Evolutionary conservation across 805 yeast genomes (phyloP), one percentile per base, ranked within the genome.

Genomic region (Yamadazyma sp.): DNA sequence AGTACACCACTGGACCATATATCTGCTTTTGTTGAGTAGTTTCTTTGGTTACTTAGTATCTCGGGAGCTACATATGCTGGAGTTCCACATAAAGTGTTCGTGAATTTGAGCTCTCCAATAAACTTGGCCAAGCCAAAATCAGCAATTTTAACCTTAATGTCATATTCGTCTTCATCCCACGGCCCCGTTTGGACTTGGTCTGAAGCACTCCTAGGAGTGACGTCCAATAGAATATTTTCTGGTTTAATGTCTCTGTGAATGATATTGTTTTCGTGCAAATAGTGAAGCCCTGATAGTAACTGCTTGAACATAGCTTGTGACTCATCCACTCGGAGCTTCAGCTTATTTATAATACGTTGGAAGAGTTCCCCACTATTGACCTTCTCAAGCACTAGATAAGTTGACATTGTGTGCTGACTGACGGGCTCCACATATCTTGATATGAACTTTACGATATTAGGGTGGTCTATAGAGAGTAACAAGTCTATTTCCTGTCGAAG

Each of bases 41-140:
- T 68, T 21, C 82, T 57, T 8, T 73, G 68, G 57, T 80, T 78
- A 11, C 57, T 67, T 19, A 77, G 50, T 5, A 85, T 83, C 52
- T 85, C 95, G 0, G 95, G 95, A 0, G 93, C 93, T 13, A 85
- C 93, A 53, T 85, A 85, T 0, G 91, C 88, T 0, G 95, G 95
- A 0, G 95, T 85, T 2, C 95, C 95, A 61, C 95, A 85, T 27
- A 85, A 59, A 0, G 95, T 85, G 48, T 80, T 80, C 7, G 95
- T 83, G 53, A 83, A 83, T 43, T 79, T 76, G 45, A 78, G 61
- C 48, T 82, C 88, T 5, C 91, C 91, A 29, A 84, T 73, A 46
- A 76, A 75, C 54, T 77, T 77, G 3, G 82, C 82, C 28, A 77
- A 57, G 0, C 96, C 96, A 60, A 85, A 85, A 60, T 85, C 95